These are phyloP conservation scores for Pseudonitzschia multistriata DNA, from an alignment of 108 stramenopile species.

Conservation along the genomic window DNA sequence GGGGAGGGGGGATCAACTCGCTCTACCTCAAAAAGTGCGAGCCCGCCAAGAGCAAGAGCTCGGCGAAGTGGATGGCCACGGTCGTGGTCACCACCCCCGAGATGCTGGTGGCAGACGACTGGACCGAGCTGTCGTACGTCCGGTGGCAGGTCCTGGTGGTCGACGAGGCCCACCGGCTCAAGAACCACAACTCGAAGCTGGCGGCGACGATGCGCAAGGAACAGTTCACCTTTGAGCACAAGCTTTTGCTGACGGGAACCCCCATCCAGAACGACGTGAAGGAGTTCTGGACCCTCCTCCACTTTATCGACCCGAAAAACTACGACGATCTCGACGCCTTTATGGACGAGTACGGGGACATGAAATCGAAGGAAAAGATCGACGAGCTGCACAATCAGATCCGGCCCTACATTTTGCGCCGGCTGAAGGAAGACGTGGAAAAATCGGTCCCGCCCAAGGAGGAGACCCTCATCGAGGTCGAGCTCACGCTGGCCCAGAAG, in stretches of 20 bases:
- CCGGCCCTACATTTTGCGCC: conserved; percentile 90
- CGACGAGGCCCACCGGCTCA: conserved; percentile 97
- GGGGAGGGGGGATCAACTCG: conserved; percentile 52
- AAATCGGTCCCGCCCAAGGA: conserved; percentile 92
- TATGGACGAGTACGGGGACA: conserved; percentile 78
- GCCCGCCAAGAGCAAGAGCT: conserved; percentile 33
- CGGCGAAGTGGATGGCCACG: conserved; percentile 80
- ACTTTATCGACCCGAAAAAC: conserved; percentile 71
- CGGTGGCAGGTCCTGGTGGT: conserved; percentile 90
- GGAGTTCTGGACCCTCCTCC: conserved; percentile 90
- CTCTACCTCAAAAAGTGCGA: conserved; percentile 60
- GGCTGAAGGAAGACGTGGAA: conserved; percentile 94
- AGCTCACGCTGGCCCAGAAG: conserved; percentile 95
- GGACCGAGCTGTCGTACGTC: conserved; percentile 67
- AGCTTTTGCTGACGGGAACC: conserved; percentile 93
- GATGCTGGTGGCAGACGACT: conserved; percentile 82
- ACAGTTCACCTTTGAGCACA: conserved; percentile 69
- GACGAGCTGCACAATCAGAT: conserved; percentile 83
- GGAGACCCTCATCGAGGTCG: conserved; percentile 95
- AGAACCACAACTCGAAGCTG: conserved; percentile 92
- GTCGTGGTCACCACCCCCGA: conserved; percentile 93
- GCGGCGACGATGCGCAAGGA: conserved; percentile 77
- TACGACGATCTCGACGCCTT: conserved; percentile 74
- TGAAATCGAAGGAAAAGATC: conserved; percentile 83
- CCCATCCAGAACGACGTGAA: conserved; percentile 82